Conservation (phyloP, 495 filamentous ascomycete species). For the Neurospora sp. region DNA sequence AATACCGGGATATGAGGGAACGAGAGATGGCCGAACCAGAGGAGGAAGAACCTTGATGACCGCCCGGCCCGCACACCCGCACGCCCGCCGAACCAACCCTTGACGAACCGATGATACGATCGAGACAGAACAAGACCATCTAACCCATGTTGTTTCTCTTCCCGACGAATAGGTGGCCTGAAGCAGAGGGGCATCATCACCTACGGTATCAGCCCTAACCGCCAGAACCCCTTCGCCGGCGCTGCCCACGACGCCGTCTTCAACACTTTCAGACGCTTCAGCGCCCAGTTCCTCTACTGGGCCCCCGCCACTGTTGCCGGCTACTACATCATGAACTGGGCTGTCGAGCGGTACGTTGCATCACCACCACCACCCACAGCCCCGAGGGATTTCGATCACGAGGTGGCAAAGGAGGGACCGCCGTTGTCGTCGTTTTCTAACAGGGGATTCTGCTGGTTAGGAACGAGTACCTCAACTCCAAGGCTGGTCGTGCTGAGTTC, state of each 20-base stretch:
- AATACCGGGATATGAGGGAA: not conserved
- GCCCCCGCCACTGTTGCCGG: slow-evolving; percentile 64
- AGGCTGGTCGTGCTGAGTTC: slow-evolving; percentile 62
- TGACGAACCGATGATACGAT: not conserved
- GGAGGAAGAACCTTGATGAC: not conserved
- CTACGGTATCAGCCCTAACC: slow-evolving; percentile 44
- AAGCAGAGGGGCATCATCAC: slow-evolving; percentile 49
- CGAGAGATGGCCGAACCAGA: not conserved
- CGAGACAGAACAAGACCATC: not conserved
- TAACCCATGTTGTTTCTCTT: slow-evolving; percentile 10
- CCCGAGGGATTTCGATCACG: not conserved
- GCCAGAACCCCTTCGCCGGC: slow-evolving; percentile 47
- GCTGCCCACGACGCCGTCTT: slow-evolving; percentile 46
- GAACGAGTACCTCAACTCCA: slow-evolving; percentile 89
- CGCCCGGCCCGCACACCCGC: not conserved
- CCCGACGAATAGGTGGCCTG: slow-evolving; percentile 26
- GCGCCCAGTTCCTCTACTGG: slow-evolving; percentile 68
- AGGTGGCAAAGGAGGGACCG: not conserved
- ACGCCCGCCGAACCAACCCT: not conserved
- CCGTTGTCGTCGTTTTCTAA: slow-evolving; percentile 5
- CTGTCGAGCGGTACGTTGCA: slow-evolving; percentile 62
- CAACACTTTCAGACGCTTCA: slow-evolving; percentile 52
- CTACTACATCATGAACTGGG: slow-evolving; percentile 79
- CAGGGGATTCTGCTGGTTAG: slow-evolving; percentile 31
- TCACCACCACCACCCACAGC: not conserved